Percentiles rank a stretch among this genome's conserved stretches.
Evolutionary conservation across 371 early-diverging fungal genomes (phyloP).

Genomic region (Nematocida sp.): DNA sequence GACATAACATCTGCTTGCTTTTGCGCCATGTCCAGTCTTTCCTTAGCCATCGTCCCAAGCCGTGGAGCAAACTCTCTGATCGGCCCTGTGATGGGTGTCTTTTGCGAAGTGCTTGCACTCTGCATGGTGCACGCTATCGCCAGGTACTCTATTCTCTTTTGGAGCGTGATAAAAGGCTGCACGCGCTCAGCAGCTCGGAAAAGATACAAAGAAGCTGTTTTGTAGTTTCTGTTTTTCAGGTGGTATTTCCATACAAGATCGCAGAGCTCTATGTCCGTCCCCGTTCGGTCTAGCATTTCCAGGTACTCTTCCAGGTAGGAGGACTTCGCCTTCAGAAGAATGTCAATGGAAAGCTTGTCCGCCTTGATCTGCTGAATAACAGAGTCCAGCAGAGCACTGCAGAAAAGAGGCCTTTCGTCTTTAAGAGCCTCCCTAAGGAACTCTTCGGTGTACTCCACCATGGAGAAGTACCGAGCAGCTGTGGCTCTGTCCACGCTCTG

Average conservation of each 20-base stretch:
- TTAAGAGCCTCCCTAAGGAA: conserved; percentile 37
- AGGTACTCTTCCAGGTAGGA: conserved; percentile 48
- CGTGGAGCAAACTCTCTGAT: conserved; percentile 18
- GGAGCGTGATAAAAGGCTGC: conserved; percentile 12
- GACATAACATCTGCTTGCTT: conserved; percentile 38
- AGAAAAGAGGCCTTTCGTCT: conserved; percentile 31
- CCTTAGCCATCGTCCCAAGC: conserved; percentile 18
- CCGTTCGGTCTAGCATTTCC: conserved; percentile 25
- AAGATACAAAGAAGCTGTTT: conserved; percentile 32
- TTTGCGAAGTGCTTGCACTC: neutral
- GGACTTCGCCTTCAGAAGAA: conserved; percentile 28
- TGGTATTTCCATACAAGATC: conserved; percentile 53
- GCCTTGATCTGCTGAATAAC: conserved; percentile 25
- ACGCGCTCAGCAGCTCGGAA: conserved; percentile 19
- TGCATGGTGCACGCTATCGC: conserved; percentile 49
- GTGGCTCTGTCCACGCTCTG: neutral
- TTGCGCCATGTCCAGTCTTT: conserved; percentile 44
- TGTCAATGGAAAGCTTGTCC: neutral
- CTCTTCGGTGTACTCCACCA: conserved; percentile 40
- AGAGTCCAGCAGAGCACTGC: conserved; percentile 35
- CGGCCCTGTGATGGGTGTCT: neutral
- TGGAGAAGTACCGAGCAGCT: conserved; percentile 9
- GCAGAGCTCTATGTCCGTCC: conserved; percentile 2
- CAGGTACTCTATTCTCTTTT: conserved; percentile 45
- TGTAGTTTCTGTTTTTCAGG: conserved; percentile 35